These are phyloP conservation scores for Murraya paniculata DNA, from an alignment of 345 rosid genomes.

Conservation along the genomic window DNA sequence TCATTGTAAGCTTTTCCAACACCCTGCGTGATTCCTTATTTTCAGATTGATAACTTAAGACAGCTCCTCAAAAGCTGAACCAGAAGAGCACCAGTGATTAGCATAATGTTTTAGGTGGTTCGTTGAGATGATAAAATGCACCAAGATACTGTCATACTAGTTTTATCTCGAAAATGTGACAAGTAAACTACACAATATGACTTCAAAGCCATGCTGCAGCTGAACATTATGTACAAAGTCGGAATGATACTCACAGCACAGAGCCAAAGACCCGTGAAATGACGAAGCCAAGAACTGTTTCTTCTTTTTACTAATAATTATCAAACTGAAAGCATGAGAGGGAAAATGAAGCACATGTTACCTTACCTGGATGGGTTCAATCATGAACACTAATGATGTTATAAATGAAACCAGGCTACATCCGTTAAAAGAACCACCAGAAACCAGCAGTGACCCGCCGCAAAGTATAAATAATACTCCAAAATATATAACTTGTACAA, in stretches of 20 bases:
- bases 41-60: conserved; percentile 38
- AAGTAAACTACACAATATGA: neutral
- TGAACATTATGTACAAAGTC: neutral
- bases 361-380: conserved; percentile 87
- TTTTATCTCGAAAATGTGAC: conserved; percentile 4
- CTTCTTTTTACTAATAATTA: neutral
- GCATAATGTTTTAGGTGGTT: conserved; percentile 6
- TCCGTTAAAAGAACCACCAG: conserved; percentile 62
- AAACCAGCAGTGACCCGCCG: conserved; percentile 65
- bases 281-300: neutral
- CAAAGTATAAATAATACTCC: conserved; percentile 67
- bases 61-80: conserved; percentile 28
- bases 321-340: neutral
- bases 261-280: neutral
- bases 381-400: conserved; percentile 73
- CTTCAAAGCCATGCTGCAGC: neutral
- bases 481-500: conserved; percentile 65
- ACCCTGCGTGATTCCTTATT: conserved; percentile 53
- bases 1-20: conserved; percentile 92
- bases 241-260: neutral
- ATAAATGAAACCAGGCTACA: conserved; percentile 69
- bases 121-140: neutral
- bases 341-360: conserved; percentile 4
- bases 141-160: neutral
- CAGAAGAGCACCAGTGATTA: conserved; percentile 1